These are phyloP conservation scores for Coniferiporia weirii DNA, from an alignment of 1,284 basidiomycete genomes.

Conservation along the genomic window DNA sequence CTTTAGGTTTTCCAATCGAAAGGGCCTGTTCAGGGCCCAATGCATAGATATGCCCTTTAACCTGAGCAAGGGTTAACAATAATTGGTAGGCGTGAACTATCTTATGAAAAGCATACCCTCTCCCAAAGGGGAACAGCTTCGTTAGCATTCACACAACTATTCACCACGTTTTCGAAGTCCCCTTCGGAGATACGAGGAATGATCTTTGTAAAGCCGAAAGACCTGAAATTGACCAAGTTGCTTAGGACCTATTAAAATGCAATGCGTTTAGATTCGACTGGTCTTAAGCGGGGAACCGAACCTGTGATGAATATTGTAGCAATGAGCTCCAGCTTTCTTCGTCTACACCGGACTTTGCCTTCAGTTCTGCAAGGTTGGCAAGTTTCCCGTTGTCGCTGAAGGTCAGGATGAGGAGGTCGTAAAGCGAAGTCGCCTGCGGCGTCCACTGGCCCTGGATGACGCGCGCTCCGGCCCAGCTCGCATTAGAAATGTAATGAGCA, in stretches of 20 bases:
- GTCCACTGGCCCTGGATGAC: conserved; percentile 84
- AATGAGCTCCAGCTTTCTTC: conserved; percentile 62
- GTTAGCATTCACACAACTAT: conserved; percentile 50
- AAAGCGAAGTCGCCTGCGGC: conserved; percentile 52
- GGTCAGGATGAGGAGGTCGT: conserved; percentile 62
- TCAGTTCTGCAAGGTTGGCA: conserved; percentile 49
- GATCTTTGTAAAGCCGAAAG: conserved; percentile 82
- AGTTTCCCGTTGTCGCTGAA: conserved; percentile 60
- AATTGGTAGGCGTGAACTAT: neutral
- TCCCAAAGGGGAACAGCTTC: conserved; percentile 58
- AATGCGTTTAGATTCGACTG: conserved; percentile 11
- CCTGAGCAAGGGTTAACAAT: conserved; percentile 31
- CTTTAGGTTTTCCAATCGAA: conserved; percentile 71
- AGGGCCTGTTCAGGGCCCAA: conserved; percentile 56
- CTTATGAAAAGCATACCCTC: conserved; percentile 36
- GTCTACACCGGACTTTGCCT: conserved; percentile 46
- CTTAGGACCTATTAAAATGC: conserved; percentile 49
- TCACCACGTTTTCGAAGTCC: conserved; percentile 60
- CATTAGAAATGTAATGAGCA: conserved; percentile 60
- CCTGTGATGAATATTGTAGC: conserved; percentile 71
- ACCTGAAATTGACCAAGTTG: conserved; percentile 75
- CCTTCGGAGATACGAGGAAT: conserved; percentile 59
- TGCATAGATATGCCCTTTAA: conserved; percentile 70
- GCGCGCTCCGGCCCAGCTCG: conserved; percentile 76
- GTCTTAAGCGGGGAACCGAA: conserved; percentile 25